Percentiles rank a stretch among this genome's conserved stretches.
These are phyloP conservation scores for Erysimum pusillum DNA, from an alignment of 441 rosid species.

Conservation along the genomic window DNA sequence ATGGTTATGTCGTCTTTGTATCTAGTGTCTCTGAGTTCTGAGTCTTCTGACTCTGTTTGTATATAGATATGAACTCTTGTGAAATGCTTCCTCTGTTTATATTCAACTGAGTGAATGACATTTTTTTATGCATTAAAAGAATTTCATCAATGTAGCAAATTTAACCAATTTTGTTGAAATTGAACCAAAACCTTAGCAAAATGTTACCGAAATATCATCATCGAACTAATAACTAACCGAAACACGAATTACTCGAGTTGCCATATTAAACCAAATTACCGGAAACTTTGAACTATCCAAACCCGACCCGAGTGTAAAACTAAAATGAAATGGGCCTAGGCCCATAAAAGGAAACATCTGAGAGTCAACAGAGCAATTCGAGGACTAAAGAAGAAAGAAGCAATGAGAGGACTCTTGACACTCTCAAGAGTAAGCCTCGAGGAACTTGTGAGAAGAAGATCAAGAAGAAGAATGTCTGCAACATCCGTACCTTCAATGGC, in stretches of 20 bases:
- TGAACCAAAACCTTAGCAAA: no score
- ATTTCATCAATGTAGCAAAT: no score
- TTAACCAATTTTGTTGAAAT: no score
- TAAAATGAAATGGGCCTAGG: conserved; percentile 20
- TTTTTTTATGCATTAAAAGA: neutral
- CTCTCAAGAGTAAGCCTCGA: conserved; percentile 24
- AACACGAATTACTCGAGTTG: no score
- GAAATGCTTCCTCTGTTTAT: neutral
- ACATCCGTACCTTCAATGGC: conserved; percentile 46
- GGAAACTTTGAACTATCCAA: no score
- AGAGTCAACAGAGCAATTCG: neutral
- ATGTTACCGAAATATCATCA: no score
- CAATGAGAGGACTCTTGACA: conserved; percentile 32
- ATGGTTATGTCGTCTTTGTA: no score
- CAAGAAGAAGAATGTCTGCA: conserved; percentile 39
- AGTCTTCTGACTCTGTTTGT: neutral
- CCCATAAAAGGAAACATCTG: conserved; percentile 10
- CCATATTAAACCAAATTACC: no score
- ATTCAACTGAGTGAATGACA: neutral
- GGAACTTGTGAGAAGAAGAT: neutral
- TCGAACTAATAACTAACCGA: no score
- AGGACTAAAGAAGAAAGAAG: neutral
- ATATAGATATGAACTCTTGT: conserved; percentile 8
- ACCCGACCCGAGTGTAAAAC: no score
- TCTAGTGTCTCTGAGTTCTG: no score